A percentile compares a stretch with the other conserved stretches of the same genome.
These are phyloP conservation scores for Dictyostelium discoideum DNA, from an alignment of 78 protist genomes.

Conservation along the genomic window DNA sequence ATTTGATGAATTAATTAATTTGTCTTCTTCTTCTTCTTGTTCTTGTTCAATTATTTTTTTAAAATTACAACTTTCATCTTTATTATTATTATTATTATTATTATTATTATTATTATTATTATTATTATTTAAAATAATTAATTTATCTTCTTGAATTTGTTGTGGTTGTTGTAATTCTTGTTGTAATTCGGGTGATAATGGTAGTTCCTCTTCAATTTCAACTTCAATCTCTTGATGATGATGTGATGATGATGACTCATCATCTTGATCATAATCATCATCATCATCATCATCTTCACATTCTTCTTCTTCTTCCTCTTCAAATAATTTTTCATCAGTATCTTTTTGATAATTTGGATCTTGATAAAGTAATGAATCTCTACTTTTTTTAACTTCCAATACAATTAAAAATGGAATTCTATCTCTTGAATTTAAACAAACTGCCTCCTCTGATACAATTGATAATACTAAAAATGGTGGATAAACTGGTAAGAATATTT, in stretches of 20 bases:
- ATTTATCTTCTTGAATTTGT: not conserved
- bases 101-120: not conserved
- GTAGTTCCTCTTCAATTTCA: not conserved
- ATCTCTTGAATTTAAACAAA: conserved; percentile 62
- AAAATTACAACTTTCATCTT: too few relatives aligned
- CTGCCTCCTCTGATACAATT: conserved; percentile 34
- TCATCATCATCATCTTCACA: not conserved
- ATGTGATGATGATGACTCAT: not conserved
- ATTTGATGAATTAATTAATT: not conserved
- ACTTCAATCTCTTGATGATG: not conserved
- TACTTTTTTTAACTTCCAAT: conserved; percentile 19
- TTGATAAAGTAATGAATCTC: not conserved
- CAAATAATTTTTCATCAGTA: not conserved
- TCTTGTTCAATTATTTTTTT: too few relatives aligned
- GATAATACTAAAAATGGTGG: conserved; percentile 44
- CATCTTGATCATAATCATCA: not conserved
- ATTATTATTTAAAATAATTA: not conserved
- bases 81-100: not conserved
- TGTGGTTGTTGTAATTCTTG: not conserved
- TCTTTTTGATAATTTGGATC: conserved; percentile 12
- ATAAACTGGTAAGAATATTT: conserved; percentile 42
- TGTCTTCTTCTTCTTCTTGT: not conserved
- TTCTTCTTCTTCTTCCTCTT: not conserved
- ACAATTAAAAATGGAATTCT: conserved; percentile 46
- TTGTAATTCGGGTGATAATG: not conserved